A percentile compares a stretch with the other conserved stretches of the same genome.
phyloP scores from a whole-genome alignment of 352 stramenopile genomes.

The Phytophthora pisi region DNA sequence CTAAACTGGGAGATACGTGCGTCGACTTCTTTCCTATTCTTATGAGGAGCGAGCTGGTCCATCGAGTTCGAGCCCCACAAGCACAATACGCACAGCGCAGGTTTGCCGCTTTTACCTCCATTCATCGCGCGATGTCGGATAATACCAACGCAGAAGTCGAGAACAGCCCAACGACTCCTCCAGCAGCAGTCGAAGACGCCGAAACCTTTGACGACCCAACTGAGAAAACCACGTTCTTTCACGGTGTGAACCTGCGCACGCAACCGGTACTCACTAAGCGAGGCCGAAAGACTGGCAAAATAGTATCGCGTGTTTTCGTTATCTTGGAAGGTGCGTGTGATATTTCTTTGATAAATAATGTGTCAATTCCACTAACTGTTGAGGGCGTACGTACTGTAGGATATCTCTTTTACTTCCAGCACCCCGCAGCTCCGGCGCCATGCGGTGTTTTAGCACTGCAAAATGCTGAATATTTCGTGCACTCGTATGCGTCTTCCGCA shows the following conservation, averaged over 20 bases:
- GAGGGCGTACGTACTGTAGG: slow-evolving; percentile 27
- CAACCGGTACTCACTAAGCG: slow-evolving; percentile 80
- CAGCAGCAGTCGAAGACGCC: slow-evolving; percentile 4
- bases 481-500: slow-evolving; percentile 74
- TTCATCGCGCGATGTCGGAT: slow-evolving; percentile 24
- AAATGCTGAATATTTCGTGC: slow-evolving; percentile 68
- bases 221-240: slow-evolving; percentile 48
- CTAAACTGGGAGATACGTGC: slow-evolving; percentile 13
- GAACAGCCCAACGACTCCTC: background rate
- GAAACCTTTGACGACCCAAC: slow-evolving; percentile 12
- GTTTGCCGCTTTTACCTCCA: background rate
- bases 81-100: background rate
- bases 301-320: slow-evolving; percentile 78
- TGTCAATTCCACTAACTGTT: slow-evolving; percentile 2
- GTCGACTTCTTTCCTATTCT: slow-evolving; percentile 17
- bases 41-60: slow-evolving; percentile 6
- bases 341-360: background rate
- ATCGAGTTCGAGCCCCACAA: slow-evolving; percentile 1
- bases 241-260: slow-evolving; percentile 62
- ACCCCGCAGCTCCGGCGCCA: slow-evolving; percentile 47
- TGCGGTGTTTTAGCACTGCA: slow-evolving; percentile 70
- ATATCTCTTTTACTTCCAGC: slow-evolving; percentile 86
- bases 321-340: slow-evolving; percentile 61
- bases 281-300: slow-evolving; percentile 63
- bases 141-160: slow-evolving; percentile 6